Evolutionary conservation across 257 asterid genomes (phyloP).

Genomic region (Echium plantagineum): DNA sequence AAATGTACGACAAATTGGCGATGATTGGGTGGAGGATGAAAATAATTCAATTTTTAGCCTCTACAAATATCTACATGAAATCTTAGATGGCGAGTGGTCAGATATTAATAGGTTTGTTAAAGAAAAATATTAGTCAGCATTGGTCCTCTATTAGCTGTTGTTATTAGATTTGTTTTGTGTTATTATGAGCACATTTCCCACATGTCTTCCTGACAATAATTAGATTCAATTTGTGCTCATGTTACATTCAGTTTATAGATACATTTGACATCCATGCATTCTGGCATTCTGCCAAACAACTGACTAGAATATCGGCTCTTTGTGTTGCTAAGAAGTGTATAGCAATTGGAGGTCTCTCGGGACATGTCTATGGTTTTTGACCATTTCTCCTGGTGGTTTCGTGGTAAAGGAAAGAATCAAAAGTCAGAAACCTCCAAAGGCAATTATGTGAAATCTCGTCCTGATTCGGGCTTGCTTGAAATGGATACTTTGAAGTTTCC

Average conservation of each 20-base stretch:
- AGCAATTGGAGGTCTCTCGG: slow-evolving; percentile 5
- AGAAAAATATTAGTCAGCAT: background rate
- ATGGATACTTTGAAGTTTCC: slow-evolving; percentile 29
- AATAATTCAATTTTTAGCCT: background rate
- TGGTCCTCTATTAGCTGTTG: background rate
- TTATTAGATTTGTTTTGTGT: background rate
- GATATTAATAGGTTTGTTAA: background rate
- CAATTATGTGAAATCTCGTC: slow-evolving; percentile 18
- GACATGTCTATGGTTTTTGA: slow-evolving; percentile 29
- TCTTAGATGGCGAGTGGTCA: background rate
- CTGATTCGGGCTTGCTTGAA: slow-evolving; percentile 30
- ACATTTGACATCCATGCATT: slow-evolving; percentile 3
- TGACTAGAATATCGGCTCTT: slow-evolving; percentile 5
- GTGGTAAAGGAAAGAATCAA: slow-evolving; percentile 29
- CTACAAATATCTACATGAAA: background rate
- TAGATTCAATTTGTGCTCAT: background rate
- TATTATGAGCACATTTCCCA: background rate
- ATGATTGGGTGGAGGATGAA: background rate
- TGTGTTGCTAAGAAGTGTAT: background rate
- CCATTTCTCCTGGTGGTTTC: slow-evolving; percentile 26
- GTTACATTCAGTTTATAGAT: background rate
- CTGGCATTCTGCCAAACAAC: slow-evolving; percentile 3
- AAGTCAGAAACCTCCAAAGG: slow-evolving; percentile 20
- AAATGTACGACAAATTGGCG: too few relatives aligned
- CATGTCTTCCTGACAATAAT: background rate